Percentiles rank a stretch among this genome's conserved stretches.
These are phyloP conservation scores for Calocera cornea DNA, from an alignment of 768 basidiomycete species.

Conservation along the genomic window DNA sequence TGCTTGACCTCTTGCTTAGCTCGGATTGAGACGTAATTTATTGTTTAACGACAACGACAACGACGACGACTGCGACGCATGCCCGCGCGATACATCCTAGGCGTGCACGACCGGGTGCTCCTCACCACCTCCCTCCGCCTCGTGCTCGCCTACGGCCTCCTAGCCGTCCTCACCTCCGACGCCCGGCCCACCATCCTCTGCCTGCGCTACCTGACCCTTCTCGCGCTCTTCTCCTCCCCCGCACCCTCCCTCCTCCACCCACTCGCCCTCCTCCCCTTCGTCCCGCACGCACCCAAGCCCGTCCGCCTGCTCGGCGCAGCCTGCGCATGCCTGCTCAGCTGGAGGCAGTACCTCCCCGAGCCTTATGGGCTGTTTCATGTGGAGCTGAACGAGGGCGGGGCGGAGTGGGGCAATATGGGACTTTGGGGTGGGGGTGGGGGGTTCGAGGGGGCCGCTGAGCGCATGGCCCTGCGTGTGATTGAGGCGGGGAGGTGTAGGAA, in stretches of 20 bases:
- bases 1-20: no score
- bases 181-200: not conserved
- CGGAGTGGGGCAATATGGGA: conserved; percentile 1
- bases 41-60: not conserved
- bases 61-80: no score
- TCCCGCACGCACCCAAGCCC: not conserved
- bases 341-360: not conserved
- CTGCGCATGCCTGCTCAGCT: not conserved
- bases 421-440: not conserved
- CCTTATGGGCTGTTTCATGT: not conserved
- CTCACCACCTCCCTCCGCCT: not conserved
- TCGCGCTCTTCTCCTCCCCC: not conserved
- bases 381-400: not conserved
- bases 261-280: not conserved
- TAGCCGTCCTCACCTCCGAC: not conserved
- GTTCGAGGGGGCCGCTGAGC: not conserved
- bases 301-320: not conserved
- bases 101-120: not conserved
- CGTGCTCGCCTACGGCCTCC: not conserved
- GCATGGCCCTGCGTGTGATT: conserved; percentile 39
- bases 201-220: not conserved
- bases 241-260: not conserved
- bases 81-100: not conserved
- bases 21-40: no score
- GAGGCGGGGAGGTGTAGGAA: conserved; percentile 29